phyloP scores from a whole-genome alignment of 257 asterid species.

The Verbena officinalis region DNA sequence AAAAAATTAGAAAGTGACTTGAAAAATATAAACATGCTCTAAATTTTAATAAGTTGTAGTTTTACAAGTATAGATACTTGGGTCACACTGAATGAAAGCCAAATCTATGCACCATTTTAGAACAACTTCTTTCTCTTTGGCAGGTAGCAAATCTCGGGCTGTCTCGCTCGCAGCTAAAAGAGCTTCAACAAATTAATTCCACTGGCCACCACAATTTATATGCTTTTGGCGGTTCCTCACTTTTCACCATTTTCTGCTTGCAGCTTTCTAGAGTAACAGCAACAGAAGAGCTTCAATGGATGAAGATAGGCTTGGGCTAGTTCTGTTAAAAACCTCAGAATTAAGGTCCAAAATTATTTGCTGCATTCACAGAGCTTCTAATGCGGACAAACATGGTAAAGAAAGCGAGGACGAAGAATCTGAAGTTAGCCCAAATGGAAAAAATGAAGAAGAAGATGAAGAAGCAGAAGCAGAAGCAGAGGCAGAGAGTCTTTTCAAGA shows the following conservation, averaged over 20 bases:
- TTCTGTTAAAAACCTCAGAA: conserved; percentile 52
- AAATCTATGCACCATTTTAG: neutral
- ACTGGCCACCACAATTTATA: conserved; percentile 28
- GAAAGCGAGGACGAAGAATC: conserved; percentile 27
- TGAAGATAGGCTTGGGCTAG: conserved; percentile 50
- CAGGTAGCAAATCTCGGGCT: neutral
- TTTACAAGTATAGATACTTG: neutral
- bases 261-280: neutral
- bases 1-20: too few species aligned
- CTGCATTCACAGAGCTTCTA: conserved; percentile 38
- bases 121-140: neutral
- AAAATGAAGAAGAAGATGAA: neutral
- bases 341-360: conserved; percentile 49
- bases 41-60: too few species aligned
- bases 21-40: too few species aligned
- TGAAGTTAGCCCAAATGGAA: conserved; percentile 7
- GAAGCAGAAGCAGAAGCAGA: conserved; percentile 25
- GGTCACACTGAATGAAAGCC: conserved; percentile 12
- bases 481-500: conserved; percentile 44
- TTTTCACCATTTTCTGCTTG: too few species aligned
- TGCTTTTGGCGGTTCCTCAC: conserved; percentile 14
- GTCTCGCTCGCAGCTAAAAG: neutral
- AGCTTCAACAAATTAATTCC: neutral
- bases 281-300: conserved; percentile 32
- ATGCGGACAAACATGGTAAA: conserved; percentile 22